These are phyloP conservation scores for Aspergillus brasiliensis DNA, from an alignment of 2,329 filamentous ascomycete species.

Conservation along the genomic window DNA sequence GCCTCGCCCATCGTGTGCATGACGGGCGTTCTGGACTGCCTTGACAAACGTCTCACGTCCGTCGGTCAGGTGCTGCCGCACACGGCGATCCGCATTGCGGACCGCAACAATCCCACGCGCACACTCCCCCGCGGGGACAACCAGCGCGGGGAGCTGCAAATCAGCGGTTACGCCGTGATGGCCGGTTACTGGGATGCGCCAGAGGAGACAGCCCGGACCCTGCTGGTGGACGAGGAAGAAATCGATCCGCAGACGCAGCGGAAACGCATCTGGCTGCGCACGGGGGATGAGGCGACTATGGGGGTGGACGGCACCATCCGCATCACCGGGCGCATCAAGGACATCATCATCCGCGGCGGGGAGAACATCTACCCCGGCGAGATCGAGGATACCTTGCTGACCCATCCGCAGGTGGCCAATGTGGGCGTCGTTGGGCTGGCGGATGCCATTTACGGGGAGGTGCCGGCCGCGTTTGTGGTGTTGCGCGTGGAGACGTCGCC, in stretches of 20 bases:
- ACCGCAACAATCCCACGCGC: conserved; percentile 36
- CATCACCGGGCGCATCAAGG: conserved; percentile 74
- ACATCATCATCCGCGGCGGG: conserved; percentile 72
- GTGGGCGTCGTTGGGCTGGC: conserved; percentile 65
- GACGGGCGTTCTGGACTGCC: neutral
- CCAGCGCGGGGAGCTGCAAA: conserved; percentile 68
- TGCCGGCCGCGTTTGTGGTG: conserved; percentile 3
- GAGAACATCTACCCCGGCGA: conserved; percentile 70
- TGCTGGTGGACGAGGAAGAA: conserved; percentile 50
- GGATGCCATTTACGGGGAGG: conserved; percentile 49
- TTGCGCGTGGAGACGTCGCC: neutral
- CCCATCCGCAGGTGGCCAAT: conserved; percentile 58
- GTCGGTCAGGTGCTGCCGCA: neutral
- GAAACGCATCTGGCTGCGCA: conserved; percentile 60
- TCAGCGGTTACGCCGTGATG: conserved; percentile 69
- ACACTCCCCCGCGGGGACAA: conserved; percentile 60
- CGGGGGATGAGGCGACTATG: conserved; percentile 57
- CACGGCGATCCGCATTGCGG: conserved; percentile 66
- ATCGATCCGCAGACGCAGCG: conserved; percentile 61
- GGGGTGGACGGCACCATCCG: conserved; percentile 62
- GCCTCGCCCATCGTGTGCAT: neutral
- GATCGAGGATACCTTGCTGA: conserved; percentile 66
- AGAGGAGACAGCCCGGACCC: conserved; percentile 48
- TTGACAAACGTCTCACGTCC: neutral
- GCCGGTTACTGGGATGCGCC: conserved; percentile 45